phyloP scores from a whole-genome alignment of 805 yeast species.

The Barnettozyma siamensis region DNA sequence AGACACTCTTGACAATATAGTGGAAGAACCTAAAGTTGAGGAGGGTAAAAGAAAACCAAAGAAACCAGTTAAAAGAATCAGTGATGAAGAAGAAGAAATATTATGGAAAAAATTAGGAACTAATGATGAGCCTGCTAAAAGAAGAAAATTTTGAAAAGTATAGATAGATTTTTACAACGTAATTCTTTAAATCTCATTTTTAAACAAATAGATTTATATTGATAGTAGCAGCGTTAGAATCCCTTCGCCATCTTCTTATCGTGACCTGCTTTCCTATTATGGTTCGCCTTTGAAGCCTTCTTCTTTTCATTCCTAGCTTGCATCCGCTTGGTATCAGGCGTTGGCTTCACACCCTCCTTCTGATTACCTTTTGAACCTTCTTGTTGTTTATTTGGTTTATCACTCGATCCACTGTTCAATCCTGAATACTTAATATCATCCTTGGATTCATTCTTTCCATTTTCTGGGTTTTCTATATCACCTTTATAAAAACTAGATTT shows the following conservation, averaged over 20 bases:
- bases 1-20: slow-evolving; percentile 38
- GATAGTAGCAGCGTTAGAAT: not conserved
- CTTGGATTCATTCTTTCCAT: too few species aligned
- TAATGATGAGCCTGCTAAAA: slow-evolving; percentile 14
- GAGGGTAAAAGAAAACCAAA: slow-evolving; percentile 29
- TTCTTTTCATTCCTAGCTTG: slow-evolving; percentile 46
- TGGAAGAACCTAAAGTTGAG: slow-evolving; percentile 24
- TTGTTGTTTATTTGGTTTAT: not conserved
- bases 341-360: not conserved
- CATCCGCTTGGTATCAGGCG: slow-evolving; percentile 26
- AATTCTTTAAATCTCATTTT: too few species aligned
- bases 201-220: too few species aligned
- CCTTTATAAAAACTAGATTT: slow-evolving; percentile 16
- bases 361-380: not conserved
- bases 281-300: slow-evolving; percentile 56
- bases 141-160: slow-evolving; percentile 11
- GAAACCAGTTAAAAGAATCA: slow-evolving; percentile 29
- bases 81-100: slow-evolving; percentile 29
- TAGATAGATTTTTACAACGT: too few species aligned
- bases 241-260: slow-evolving; percentile 43
- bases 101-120: slow-evolving; percentile 32
- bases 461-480: slow-evolving; percentile 1
- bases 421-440: too few species aligned
- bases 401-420: too few species aligned
- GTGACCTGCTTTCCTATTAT: slow-evolving; percentile 58